A percentile compares a stretch with the other conserved stretches of the same genome.
Evolutionary conservation across 768 basidiomycete genomes (phyloP).

Genomic region (Vararia minispora): DNA sequence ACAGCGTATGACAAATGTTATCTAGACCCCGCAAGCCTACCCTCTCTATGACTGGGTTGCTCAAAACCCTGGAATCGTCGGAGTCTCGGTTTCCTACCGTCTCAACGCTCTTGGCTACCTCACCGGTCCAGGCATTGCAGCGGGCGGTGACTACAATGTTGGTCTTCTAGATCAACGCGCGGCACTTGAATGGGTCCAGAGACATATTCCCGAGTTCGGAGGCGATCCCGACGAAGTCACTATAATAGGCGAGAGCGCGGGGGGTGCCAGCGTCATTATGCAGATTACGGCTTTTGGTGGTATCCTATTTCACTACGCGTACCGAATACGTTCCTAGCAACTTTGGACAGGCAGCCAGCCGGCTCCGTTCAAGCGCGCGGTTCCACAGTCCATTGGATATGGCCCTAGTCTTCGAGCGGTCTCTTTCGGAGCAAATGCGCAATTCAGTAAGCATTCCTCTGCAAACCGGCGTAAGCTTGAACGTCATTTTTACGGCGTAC

Average conservation of each 20-base stretch:
- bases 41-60: conserved; percentile 34
- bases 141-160: conserved; percentile 28
- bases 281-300: conserved; percentile 35
- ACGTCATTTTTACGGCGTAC: no score
- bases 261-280: conserved; percentile 33
- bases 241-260: conserved; percentile 30
- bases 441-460: conserved; percentile 26
- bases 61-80: conserved; percentile 25
- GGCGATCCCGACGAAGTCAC: conserved; percentile 24
- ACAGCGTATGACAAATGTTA: no score
- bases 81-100: conserved; percentile 28
- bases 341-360: conserved; percentile 20
- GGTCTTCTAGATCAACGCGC: conserved; percentile 32
- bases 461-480: no score
- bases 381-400: conserved; percentile 34
- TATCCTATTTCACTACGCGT: conserved; percentile 6
- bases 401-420: conserved; percentile 23
- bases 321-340: conserved; percentile 6
- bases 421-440: conserved; percentile 19
- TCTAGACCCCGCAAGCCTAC: no score
- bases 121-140: conserved; percentile 20
- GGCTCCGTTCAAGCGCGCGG: conserved; percentile 28
- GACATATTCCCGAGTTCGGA: conserved; percentile 26
- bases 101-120: conserved; percentile 33
- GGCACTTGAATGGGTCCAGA: conserved; percentile 29